Base-by-base conservation (phyloP, 768 basidiomycete genomes). In the Russula brevipes region DNA sequence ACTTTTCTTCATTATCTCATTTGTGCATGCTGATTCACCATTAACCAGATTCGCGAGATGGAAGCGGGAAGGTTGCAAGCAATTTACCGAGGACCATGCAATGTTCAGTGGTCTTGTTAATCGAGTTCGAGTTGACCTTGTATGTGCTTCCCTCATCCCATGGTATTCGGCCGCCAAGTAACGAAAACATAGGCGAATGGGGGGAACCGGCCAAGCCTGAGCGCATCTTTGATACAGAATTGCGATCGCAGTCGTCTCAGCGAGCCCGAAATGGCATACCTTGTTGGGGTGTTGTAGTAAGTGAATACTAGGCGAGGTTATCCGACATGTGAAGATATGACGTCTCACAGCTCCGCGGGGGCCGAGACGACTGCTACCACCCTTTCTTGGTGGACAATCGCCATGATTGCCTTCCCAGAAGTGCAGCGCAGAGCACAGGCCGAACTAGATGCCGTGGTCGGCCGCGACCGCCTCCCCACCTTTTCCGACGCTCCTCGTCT, bases 361-460 rank as follows among this genome's bases (percentile, higher is more conserved):
- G 17, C 33, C 5, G 63, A 65, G 42, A 66, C 58, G 24, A 66
- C 55, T 2, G 10, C 46, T 4, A 44, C 60, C 14, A 54, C 46
- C 12, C 50, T 68, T 12, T 1, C 1, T 11, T 57, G 61, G 54
- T 68, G 57, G 61, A 10, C 51, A 8, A 61, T 62, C 8, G 60
- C 58, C 1, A 56, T 65, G 59, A 45, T 69, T 3, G 59, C 66
- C 24, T 59, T 69, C 47, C 69, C 60, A 12, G 53, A 60, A 0
- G 55, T 49, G 1, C 64, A 65, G 56, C 42, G 24, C 8, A 46
- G 54, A 19, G 65, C 65, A 3, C 68, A 70, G 24, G 53, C 38
- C 19, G 63, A 67, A 50, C 36, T 70, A 12, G 68, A 68, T 17
- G 10, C 31, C 4, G 66, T 66, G 6, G 59, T 66, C 10, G 68